These are phyloP conservation scores for Ustilaginoidea virens DNA, from an alignment of 2,329 filamentous ascomycete species.

Conservation along the genomic window DNA sequence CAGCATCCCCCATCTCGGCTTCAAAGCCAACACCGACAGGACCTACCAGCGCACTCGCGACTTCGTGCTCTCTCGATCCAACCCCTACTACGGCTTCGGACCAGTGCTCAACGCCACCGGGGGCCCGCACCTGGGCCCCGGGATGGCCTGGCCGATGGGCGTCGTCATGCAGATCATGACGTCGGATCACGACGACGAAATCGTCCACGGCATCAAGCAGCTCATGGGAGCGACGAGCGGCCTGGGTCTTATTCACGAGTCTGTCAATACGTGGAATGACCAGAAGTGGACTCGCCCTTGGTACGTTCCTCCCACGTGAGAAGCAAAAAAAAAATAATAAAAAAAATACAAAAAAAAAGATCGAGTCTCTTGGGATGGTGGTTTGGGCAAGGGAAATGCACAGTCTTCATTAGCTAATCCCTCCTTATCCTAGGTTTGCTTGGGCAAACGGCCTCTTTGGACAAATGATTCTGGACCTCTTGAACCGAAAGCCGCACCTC, in stretches of 20 bases:
- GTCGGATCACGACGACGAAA: slow-evolving; percentile 59
- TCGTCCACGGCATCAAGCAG: slow-evolving; percentile 44
- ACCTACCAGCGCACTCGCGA: slow-evolving; percentile 60
- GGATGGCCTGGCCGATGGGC: slow-evolving; percentile 79
- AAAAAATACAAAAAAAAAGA: too few species aligned
- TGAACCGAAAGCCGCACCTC: slow-evolving; percentile 55
- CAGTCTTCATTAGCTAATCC: background rate
- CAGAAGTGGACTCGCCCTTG: slow-evolving; percentile 20
- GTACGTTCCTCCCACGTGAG: slow-evolving; percentile 10
- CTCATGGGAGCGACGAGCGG: slow-evolving; percentile 54
- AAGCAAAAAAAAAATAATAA: too few species aligned
- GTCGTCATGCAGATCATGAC: slow-evolving; percentile 69
- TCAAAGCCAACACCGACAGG: slow-evolving; percentile 38
- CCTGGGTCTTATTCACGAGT: slow-evolving; percentile 68
- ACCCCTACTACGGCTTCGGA: slow-evolving; percentile 54
- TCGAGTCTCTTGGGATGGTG: too few species aligned
- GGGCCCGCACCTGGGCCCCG: slow-evolving; percentile 39
- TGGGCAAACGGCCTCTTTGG: slow-evolving; percentile 86
- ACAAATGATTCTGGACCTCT: slow-evolving; percentile 64
- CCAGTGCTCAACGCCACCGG: slow-evolving; percentile 35
- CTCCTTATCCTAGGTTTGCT: slow-evolving; percentile 46
- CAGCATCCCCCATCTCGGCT: slow-evolving; percentile 44
- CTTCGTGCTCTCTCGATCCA: slow-evolving; percentile 56
- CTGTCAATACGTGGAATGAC: slow-evolving; percentile 19
- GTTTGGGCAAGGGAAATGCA: too few species aligned